Evolutionary conservation across 148 eudicot species (phyloP).

Genomic region (Oxyria digyna): DNA sequence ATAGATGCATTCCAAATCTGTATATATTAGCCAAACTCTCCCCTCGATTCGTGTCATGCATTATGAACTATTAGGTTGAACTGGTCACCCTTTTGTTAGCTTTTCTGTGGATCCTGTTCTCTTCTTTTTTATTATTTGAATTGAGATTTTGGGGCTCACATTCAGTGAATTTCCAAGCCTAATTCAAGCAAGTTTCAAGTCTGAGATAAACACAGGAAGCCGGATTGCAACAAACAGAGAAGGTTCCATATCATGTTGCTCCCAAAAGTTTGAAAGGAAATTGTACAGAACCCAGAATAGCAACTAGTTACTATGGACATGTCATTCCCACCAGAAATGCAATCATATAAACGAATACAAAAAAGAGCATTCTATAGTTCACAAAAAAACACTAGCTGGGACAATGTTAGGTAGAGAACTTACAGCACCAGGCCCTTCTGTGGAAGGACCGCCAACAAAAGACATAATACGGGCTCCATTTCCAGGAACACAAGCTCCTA

Average conservation of each 20-base stretch:
- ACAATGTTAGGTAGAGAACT: conserved; percentile 20
- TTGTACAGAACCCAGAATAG: not conserved
- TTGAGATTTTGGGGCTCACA: no score
- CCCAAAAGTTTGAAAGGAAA: not conserved
- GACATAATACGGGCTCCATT: conserved; percentile 92
- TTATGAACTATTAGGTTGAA: not conserved
- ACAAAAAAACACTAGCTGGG: not conserved
- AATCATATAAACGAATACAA: not conserved
- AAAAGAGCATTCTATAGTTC: not conserved
- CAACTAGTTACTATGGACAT: not conserved
- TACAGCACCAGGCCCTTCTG: conserved; percentile 95
- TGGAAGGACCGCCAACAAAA: conserved; percentile 88
- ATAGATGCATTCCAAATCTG: not conserved
- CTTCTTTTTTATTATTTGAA: no score
- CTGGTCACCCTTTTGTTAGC: not conserved
- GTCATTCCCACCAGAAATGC: not conserved
- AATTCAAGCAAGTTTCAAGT: no score
- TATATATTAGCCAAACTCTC: not conserved
- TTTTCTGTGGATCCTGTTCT: not conserved
- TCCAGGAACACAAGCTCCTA: conserved; percentile 94
- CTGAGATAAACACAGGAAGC: no score
- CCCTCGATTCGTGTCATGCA: not conserved
- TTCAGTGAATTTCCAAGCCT: no score
- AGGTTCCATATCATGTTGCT: not conserved
- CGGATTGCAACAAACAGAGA: not conserved